Conservation (phyloP, 139 green algal genomes). For the Marvania coccoides region DNA sequence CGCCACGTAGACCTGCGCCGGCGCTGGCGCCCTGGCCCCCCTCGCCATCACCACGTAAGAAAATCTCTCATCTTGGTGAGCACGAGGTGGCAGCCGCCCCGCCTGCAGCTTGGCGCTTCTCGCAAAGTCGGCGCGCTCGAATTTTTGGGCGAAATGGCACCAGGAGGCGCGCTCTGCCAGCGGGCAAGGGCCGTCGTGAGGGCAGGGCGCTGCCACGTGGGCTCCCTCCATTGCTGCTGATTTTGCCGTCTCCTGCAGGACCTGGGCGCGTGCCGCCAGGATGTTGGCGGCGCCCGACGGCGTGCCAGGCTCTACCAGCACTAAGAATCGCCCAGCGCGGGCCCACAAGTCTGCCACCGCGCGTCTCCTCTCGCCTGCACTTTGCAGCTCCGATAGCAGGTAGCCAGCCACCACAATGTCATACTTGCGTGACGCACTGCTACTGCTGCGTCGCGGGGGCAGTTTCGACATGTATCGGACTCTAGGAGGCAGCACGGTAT, state of each 20-base stretch:
- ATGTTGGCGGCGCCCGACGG: constrained; percentile 48
- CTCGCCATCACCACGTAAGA: constrained; percentile 68
- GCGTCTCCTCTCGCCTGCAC: constrained; percentile 16
- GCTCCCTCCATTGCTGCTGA: constrained; percentile 19
- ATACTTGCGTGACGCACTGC: no score
- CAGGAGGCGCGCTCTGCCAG: constrained; percentile 43
- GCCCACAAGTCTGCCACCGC: constrained; percentile 32
- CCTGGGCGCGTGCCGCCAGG: constrained; percentile 31
- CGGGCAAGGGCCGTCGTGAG: constrained; percentile 71
- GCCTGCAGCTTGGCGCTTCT: background rate
- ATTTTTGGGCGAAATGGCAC: constrained; percentile 75
- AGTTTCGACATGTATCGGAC: constrained; percentile 14
- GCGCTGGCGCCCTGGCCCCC: background rate
- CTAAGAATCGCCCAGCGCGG: constrained; percentile 36
- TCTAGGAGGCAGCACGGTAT: background rate
- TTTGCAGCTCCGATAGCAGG: constrained; percentile 45
- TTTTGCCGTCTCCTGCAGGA: background rate
- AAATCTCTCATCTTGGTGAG: constrained; percentile 70
- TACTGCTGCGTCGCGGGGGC: no score
- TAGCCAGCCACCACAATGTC: constrained; percentile 61
- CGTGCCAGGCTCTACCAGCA: constrained; percentile 76
- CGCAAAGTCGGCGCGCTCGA: constrained; percentile 45
- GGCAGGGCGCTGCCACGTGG: constrained; percentile 74
- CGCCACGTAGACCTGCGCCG: background rate
- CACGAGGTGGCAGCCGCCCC: background rate